phyloP scores from a whole-genome alignment of 83 land plant genomes.

The Thuja plicata region DNA sequence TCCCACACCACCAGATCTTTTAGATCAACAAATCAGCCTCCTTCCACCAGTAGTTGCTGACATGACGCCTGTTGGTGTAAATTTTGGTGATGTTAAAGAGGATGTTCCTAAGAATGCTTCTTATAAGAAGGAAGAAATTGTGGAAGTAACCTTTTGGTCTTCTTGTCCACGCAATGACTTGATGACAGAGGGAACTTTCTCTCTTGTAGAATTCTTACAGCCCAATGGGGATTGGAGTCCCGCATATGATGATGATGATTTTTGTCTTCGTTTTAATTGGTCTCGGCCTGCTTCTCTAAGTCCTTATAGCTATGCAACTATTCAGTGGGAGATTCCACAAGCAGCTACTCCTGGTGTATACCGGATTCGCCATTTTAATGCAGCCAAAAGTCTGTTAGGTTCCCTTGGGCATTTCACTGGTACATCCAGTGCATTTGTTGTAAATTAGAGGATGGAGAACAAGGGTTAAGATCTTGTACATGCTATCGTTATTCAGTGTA shows the following conservation, averaged over 20 bases:
- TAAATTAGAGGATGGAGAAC: slow-evolving; percentile 18
- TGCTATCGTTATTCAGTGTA: not conserved
- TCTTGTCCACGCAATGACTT: slow-evolving; percentile 90
- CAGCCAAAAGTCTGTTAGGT: slow-evolving; percentile 62
- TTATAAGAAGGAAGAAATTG: slow-evolving; percentile 56
- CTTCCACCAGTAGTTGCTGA: slow-evolving; percentile 78
- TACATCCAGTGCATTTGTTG: slow-evolving; percentile 73
- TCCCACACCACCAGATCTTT: slow-evolving; percentile 78
- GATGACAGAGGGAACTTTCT: slow-evolving; percentile 82
- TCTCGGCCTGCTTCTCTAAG: slow-evolving; percentile 61
- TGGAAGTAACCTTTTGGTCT: slow-evolving; percentile 67
- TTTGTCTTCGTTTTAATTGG: slow-evolving; percentile 74
- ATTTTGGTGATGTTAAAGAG: slow-evolving; percentile 67
- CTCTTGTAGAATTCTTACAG: slow-evolving; percentile 71
- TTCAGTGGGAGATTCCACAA: slow-evolving; percentile 81
- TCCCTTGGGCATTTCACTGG: slow-evolving; percentile 74
- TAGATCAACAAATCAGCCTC: slow-evolving; percentile 67
- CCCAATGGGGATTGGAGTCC: slow-evolving; percentile 54
- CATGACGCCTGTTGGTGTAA: slow-evolving; percentile 59
- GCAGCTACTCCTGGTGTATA: slow-evolving; percentile 63
- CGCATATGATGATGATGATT: slow-evolving; percentile 90
- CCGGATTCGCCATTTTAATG: slow-evolving; percentile 85
- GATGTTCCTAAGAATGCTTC: slow-evolving; percentile 75
- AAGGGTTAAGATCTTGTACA: not conserved
- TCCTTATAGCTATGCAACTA: slow-evolving; percentile 59